These are phyloP conservation scores for Acacia crassicarpa DNA, from an alignment of 306 rosid genomes.

Conservation along the genomic window DNA sequence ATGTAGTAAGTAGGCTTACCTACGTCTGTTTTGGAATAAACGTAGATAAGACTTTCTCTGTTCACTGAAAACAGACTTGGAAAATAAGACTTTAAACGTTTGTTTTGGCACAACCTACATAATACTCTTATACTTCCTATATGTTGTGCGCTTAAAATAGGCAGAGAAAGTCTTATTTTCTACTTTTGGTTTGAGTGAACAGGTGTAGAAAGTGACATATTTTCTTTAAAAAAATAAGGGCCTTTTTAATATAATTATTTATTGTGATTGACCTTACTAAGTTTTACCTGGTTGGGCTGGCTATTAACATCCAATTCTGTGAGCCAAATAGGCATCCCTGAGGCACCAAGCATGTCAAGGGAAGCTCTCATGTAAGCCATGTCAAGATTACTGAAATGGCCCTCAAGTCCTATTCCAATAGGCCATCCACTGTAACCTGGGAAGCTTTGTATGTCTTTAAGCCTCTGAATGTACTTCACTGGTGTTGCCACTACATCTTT, in stretches of 20 bases:
- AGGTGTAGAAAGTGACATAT: no score
- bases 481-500: neutral
- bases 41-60: no score
- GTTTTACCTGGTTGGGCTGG: conserved; percentile 8
- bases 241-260: neutral
- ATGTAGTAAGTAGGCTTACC: no score
- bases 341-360: conserved; percentile 2
- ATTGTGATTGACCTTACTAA: neutral
- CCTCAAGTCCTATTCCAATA: conserved; percentile 17
- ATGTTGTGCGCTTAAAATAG: no score
- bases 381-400: neutral
- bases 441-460: neutral
- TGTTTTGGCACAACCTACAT: no score
- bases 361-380: conserved; percentile 11
- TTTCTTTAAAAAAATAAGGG: no score
- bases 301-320: conserved; percentile 5
- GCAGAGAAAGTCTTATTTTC: no score
- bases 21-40: no score
- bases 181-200: no score
- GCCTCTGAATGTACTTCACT: neutral
- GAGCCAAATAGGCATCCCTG: conserved; percentile 4
- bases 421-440: conserved; percentile 9
- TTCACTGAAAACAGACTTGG: no score
- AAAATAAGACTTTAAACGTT: no score
- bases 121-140: no score